Conservation (phyloP, 148 eudicot genomes). For the Dysphania ambrosioides region DNA sequence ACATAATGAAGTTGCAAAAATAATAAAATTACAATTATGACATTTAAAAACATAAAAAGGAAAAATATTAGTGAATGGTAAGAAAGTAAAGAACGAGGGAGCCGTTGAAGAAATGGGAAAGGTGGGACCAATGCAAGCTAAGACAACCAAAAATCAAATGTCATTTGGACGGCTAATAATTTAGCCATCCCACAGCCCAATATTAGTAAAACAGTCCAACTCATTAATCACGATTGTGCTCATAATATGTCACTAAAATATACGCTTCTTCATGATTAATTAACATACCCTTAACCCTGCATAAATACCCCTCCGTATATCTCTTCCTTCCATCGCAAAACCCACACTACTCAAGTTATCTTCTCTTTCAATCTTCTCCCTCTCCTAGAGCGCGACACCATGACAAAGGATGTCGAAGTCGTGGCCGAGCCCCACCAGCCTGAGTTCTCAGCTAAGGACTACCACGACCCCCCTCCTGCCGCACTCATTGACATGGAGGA, state of each 20-base stretch:
- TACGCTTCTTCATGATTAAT: background rate
- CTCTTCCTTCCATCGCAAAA: background rate
- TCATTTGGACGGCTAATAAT: slow-evolving; percentile 35
- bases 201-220: background rate
- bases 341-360: background rate
- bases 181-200: slow-evolving; percentile 12
- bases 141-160: slow-evolving; percentile 20
- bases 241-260: background rate
- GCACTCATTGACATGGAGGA: slow-evolving; percentile 45
- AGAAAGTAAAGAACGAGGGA: slow-evolving; percentile 9
- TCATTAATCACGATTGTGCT: background rate
- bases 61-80: background rate
- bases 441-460: slow-evolving; percentile 59
- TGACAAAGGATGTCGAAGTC: slow-evolving; percentile 50
- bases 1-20: too few relatives aligned
- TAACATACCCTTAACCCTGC: background rate
- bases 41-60: too few relatives aligned
- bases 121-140: slow-evolving; percentile 34
- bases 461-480: slow-evolving; percentile 71
- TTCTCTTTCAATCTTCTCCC: background rate
- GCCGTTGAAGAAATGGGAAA: slow-evolving; percentile 11
- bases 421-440: slow-evolving; percentile 25
- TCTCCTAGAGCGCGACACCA: slow-evolving; percentile 2
- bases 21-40: too few relatives aligned
- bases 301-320: slow-evolving; percentile 31